phyloP scores from a whole-genome alignment of 139 green algal species.

The Micractinium sp. region DNA sequence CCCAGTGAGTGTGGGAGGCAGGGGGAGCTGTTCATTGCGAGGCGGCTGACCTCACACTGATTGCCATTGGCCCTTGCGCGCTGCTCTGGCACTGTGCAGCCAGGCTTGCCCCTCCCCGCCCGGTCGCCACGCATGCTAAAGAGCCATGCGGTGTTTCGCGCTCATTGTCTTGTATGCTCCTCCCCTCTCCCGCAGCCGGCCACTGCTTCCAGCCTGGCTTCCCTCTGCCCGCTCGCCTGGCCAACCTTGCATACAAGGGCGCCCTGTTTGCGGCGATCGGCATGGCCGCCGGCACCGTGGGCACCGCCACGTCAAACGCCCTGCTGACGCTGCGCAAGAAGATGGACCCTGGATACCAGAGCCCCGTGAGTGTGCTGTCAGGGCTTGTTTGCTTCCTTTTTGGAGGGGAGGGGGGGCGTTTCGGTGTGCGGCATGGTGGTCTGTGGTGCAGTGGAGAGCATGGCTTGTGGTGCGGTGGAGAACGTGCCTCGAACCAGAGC shows the following conservation, averaged over 20 bases:
- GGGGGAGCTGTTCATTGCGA: too few relatives aligned
- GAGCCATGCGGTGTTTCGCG: too few relatives aligned
- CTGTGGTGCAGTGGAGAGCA: too few relatives aligned
- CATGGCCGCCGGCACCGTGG: conserved; percentile 81
- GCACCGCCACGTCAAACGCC: conserved; percentile 88
- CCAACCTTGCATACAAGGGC: conserved; percentile 87
- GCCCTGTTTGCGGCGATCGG: conserved; percentile 71
- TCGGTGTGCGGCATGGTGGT: too few relatives aligned
- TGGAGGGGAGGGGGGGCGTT: neutral
- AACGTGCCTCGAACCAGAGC: too few relatives aligned
- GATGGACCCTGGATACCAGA: conserved; percentile 69
- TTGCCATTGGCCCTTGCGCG: too few relatives aligned
- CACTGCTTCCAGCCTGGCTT: conserved; percentile 94
- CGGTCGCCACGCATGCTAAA: too few relatives aligned
- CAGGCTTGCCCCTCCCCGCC: neutral
- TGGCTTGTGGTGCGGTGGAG: too few relatives aligned
- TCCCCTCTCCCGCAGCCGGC: conserved; percentile 50
- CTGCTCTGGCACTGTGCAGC: too few relatives aligned
- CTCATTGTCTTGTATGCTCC: neutral
- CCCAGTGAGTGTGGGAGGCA: conserved; percentile 45
- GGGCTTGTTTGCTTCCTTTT: neutral
- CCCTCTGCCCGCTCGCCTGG: conserved; percentile 55
- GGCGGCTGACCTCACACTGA: too few relatives aligned
- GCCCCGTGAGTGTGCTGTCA: neutral
- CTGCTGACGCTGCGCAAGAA: conserved; percentile 73